These are phyloP conservation scores for Exophiala oligosperma DNA, from an alignment of 2,329 filamentous ascomycete species.

Conservation along the genomic window DNA sequence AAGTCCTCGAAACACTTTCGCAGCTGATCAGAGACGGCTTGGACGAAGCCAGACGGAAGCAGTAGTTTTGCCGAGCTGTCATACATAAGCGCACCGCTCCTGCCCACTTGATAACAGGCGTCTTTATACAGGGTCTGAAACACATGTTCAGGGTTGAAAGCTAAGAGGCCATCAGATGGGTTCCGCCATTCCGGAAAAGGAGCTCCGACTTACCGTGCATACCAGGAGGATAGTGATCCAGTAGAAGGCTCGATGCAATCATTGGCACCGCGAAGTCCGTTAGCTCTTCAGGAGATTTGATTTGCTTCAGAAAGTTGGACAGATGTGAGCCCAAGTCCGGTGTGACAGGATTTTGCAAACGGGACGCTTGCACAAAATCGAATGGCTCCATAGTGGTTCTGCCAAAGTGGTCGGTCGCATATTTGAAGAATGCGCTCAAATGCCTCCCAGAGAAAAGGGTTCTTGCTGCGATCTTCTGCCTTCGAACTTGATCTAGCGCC, in stretches of 20 bases:
- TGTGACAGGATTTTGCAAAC: conserved; percentile 21
- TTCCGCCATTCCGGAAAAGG: background rate
- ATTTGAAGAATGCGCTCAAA: conserved; percentile 27
- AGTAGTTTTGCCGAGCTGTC: conserved; percentile 22
- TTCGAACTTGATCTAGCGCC: conserved; percentile 25
- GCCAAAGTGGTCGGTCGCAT: conserved; percentile 23
- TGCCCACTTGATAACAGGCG: conserved; percentile 19
- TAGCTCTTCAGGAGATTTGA: conserved; percentile 20
- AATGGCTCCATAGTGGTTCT: conserved; percentile 22
- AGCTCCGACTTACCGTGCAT: conserved; percentile 21
- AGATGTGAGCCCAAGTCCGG: conserved; percentile 27
- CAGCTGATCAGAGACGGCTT: conserved; percentile 17
- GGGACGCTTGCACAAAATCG: conserved; percentile 27
- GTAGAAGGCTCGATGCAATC: conserved; percentile 30
- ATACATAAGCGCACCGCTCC: conserved; percentile 19
- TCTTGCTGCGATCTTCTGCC: conserved; percentile 13
- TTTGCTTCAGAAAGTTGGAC: conserved; percentile 26
- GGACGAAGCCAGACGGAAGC: conserved; percentile 24
- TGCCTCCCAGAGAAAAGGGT: conserved; percentile 23
- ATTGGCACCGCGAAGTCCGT: conserved; percentile 28
- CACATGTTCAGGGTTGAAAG: conserved; percentile 2
- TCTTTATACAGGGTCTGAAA: conserved; percentile 24
- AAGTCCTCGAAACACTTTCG: conserved; percentile 17
- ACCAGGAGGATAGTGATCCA: conserved; percentile 31
- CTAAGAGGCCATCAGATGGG: background rate